phyloP scores from a whole-genome alignment of 2,329 filamentous ascomycete species.

The Metarhizium humberi region DNA sequence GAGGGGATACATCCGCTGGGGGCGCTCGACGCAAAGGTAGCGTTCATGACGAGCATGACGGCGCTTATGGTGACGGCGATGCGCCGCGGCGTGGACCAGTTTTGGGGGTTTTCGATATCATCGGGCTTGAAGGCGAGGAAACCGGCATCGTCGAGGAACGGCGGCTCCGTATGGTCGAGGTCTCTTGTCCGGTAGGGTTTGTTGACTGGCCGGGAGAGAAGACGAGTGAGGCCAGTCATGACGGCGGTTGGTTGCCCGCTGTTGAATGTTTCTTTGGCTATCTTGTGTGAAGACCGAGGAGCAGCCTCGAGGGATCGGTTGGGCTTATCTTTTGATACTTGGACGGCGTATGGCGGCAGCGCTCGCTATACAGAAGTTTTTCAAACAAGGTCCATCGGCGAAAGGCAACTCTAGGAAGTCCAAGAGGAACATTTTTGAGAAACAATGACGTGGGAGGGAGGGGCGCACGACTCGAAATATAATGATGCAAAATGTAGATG shows the following conservation, averaged over 20 bases:
- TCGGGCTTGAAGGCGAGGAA: conserved; percentile 39
- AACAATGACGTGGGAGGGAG: too few relatives aligned
- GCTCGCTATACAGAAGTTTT: neutral
- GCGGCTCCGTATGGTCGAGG: conserved; percentile 15
- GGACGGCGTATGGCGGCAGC: neutral
- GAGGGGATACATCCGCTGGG: conserved; percentile 23
- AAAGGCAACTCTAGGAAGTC: too few relatives aligned
- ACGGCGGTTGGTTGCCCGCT: neutral
- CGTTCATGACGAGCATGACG: conserved; percentile 42
- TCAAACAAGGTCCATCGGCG: neutral
- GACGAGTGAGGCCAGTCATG: conserved; percentile 16
- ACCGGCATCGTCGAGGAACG: conserved; percentile 38
- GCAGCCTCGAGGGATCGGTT: neutral
- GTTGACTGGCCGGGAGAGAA: conserved; percentile 40
- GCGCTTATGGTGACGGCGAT: conserved; percentile 30
- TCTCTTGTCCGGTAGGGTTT: conserved; percentile 39
- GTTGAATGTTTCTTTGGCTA: neutral
- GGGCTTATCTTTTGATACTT: too few relatives aligned
- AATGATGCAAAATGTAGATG: neutral
- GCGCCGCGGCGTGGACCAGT: conserved; percentile 34
- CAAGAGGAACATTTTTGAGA: too few relatives aligned
- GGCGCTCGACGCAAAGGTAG: conserved; percentile 37
- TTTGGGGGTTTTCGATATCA: conserved; percentile 41
- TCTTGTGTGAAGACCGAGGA: too few relatives aligned
- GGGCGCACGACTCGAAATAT: neutral